Evolutionary conservation across 768 basidiomycete genomes (phyloP).

Genomic region (Leccinellum rugosiceps): DNA sequence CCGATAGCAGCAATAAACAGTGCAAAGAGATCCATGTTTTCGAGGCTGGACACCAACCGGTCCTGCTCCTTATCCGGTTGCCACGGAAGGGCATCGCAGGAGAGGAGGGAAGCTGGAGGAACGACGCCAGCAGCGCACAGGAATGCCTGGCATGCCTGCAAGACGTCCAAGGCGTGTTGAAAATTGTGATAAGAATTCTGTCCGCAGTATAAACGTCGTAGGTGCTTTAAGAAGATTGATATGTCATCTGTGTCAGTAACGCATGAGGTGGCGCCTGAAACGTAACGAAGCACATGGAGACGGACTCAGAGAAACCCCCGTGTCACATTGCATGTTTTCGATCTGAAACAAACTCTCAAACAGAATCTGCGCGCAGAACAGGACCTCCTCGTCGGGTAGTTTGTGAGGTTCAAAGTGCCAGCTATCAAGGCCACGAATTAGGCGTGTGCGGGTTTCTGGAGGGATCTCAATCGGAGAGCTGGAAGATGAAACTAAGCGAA

Average conservation of each 20-base stretch:
- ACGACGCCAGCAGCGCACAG: constrained; percentile 75
- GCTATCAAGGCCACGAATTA: constrained; percentile 65
- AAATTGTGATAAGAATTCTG: constrained; percentile 98
- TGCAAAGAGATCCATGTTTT: constrained; percentile 74
- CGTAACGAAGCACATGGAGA: constrained; percentile 23
- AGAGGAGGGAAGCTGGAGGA: constrained; percentile 66
- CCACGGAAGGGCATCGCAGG: constrained; percentile 36
- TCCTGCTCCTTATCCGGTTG: constrained; percentile 37
- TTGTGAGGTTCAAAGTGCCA: constrained; percentile 93
- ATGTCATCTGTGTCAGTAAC: constrained; percentile 56
- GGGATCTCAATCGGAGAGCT: constrained; percentile 50
- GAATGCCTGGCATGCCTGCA: constrained; percentile 90
- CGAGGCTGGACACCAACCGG: constrained; percentile 41
- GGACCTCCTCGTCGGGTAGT: constrained; percentile 77
- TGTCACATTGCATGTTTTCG: constrained; percentile 63
- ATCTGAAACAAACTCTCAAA: constrained; percentile 85
- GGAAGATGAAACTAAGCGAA: constrained; percentile 15
- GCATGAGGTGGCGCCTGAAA: constrained; percentile 19
- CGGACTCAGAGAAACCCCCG: constrained; percentile 59
- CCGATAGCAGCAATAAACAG: constrained; percentile 92
- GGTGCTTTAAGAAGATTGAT: constrained; percentile 74
- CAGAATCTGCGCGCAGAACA: constrained; percentile 76
- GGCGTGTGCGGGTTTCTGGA: constrained; percentile 48
- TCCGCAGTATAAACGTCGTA: constrained; percentile 87
- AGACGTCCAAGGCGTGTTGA: constrained; percentile 92